These are phyloP conservation scores for Malus orientalis DNA, from an alignment of 306 rosid species.

Conservation along the genomic window DNA sequence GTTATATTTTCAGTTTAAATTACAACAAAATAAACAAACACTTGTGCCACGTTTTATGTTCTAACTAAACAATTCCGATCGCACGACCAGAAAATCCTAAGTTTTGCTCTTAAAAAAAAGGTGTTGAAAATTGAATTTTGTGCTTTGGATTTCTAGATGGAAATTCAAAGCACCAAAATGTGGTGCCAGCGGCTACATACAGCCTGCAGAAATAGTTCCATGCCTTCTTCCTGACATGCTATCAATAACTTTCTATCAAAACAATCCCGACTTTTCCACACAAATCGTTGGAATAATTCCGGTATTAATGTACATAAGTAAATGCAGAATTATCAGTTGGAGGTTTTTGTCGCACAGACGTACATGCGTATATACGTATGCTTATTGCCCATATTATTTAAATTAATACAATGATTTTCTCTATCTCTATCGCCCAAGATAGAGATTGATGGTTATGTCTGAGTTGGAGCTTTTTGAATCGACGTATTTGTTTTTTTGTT, in stretches of 20 bases:
- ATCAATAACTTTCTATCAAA: background rate
- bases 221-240: background rate
- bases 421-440: background rate
- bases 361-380: background rate
- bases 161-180: background rate
- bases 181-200: background rate
- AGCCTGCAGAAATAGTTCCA: background rate
- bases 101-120: background rate
- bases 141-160: background rate
- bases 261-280: background rate
- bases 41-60: no score
- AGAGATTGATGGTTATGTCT: background rate
- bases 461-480: constrained; percentile 6
- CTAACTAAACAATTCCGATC: background rate
- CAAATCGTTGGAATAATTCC: no score
- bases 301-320: background rate
- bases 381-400: background rate
- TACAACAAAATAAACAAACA: no score
- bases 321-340: background rate
- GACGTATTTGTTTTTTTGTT: background rate
- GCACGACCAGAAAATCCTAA: background rate
- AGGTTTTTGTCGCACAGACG: background rate
- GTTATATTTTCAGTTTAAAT: no score
- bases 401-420: background rate
- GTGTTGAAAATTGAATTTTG: background rate